Base-by-base conservation (phyloP, 2,329 filamentous ascomycete genomes). In the Fusarium equiseti region DNA sequence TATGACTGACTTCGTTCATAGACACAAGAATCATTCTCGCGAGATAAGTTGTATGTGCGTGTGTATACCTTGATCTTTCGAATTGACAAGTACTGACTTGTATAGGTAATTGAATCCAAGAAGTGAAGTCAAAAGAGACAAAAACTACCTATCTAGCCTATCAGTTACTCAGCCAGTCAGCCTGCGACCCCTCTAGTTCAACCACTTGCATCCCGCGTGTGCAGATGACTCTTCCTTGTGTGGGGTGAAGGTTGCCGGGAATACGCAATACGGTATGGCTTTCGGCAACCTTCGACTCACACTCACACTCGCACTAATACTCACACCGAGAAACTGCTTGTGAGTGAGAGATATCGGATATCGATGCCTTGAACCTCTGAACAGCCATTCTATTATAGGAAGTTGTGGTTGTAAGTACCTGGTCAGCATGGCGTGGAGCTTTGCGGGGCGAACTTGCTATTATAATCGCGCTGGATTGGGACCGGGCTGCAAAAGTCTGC, bases 401-500 rank as follows among this genome's bases (percentile, higher is more conserved):
- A 61, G 42, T 51, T 62, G 44, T 60, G 71, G 56, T 66, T 63
- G 46, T 49, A 42, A 10, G 38, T 42, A 38, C 18, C 35, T 38
- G 9, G 24, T 40, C 59, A 49, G 40, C 22, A 48, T 52, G 27
- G 55, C 58, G 56, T 58, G 42, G 43, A 46, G 31, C 43, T 59
- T 50, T 71, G 72, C 64, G 72, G 72, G 72, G 72, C 66, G 35
- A 27, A 43, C 45, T 46, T 43, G 20, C 20, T 26, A 43, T 51
- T 26, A 42, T 53, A 38, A 38, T 38, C 15, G 32, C 49, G 48
- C 22, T 42, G 56, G 12, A 49, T 32, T 42, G 62, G 56, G 10
- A 49, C 45, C 32, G 62, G 51, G 52, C 46, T 60, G 52, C 62
- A 50, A 65, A 59, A 56, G 58, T 74, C 71, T 74, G 71, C 67